These are phyloP conservation scores for Hymenoscyphus scutula DNA, from an alignment of 2,329 filamentous ascomycete species.

Conservation along the genomic window DNA sequence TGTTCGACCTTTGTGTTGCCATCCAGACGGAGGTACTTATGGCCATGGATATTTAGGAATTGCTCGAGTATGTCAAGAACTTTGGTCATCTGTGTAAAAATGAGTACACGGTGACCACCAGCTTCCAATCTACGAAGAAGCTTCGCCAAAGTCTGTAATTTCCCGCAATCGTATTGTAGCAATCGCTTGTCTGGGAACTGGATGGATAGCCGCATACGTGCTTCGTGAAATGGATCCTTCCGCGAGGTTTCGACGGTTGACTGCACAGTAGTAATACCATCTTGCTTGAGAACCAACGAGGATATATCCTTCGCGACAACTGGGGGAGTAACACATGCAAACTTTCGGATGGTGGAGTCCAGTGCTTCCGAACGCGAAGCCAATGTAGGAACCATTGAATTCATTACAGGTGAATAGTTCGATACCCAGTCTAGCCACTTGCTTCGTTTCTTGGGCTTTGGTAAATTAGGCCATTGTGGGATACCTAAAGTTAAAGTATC, in stretches of 20 bases:
- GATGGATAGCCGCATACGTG: conserved; percentile 87
- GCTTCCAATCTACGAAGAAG: conserved; percentile 83
- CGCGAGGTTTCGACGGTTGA: conserved; percentile 56
- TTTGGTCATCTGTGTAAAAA: conserved; percentile 99
- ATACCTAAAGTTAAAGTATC: conserved; percentile 67
- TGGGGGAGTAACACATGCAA: conserved; percentile 87
- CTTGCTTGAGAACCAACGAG: conserved; percentile 61
- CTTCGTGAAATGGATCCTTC: conserved; percentile 87
- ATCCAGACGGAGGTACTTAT: conserved; percentile 94
- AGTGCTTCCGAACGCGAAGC: conserved; percentile 69
- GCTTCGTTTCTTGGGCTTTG: conserved; percentile 58
- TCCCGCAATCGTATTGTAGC: conserved; percentile 97
- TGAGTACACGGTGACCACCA: conserved; percentile 88
- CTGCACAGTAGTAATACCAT: conserved; percentile 55
- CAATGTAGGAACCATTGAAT: conserved; percentile 69
- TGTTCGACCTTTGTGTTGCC: conserved; percentile 96
- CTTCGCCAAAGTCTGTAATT: conserved; percentile 84
- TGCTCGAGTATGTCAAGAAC: conserved; percentile 96
- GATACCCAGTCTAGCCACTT: conserved; percentile 74
- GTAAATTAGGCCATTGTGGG: conserved; percentile 56
- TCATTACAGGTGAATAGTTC: conserved; percentile 62
- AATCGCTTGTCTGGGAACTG: conserved; percentile 95
- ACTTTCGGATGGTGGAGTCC: conserved; percentile 77
- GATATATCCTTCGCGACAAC: conserved; percentile 79
- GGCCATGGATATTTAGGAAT: conserved; percentile 95